Base-by-base conservation (phyloP, 495 filamentous ascomycete genomes). In the Alectoria sarmentosa region DNA sequence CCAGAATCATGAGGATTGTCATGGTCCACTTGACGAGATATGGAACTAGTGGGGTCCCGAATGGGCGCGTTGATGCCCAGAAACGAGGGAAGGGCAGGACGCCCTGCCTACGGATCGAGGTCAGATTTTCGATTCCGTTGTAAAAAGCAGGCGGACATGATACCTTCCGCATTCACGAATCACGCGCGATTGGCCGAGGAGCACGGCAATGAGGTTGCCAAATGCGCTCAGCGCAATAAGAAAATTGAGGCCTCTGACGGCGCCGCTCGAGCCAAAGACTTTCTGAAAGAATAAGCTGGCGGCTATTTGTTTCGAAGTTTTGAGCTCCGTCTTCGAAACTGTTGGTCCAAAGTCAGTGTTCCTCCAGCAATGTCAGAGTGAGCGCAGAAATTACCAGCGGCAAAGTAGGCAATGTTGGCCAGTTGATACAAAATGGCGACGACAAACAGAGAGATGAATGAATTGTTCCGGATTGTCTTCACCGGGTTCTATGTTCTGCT, bases 1-100 rank as follows among this genome's bases (percentile, higher is more conserved):
- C 85, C 0, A 88, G 67, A 30, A 88, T 88, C 83, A 88, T 85
- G 46, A 89, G 52, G 9, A 85, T 60, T 0, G 85, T 89, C 46
- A 87, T 64, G 1, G 68, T 60, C 80, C 82, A 89, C 67, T 85
- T 82, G 5, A 88, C 41, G 15, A 80, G 46, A 69, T 86, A 87
- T 0, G 85, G 83, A 0, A 80, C 84, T 0, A 86, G 64, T 0
- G 85, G 84, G 6, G 84, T 88, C 37, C 83, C 83, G 63, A 88
- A 88, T 0, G 86, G 86, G 13, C 77, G 77, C 0, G 84, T 87
- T 0, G 82, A 85, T 0, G 84, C 86, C 84, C 83, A 88, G 67
- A 88, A 85, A 10, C 74, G 73, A 1, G 86, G 79, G 32, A 75
- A 88, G 0, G 86, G 86, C 8, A 88, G 79, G 5, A 86, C 81